phyloP scores from a whole-genome alignment of 1,139 yeast species.

The Debaryomyces nepalensis region DNA sequence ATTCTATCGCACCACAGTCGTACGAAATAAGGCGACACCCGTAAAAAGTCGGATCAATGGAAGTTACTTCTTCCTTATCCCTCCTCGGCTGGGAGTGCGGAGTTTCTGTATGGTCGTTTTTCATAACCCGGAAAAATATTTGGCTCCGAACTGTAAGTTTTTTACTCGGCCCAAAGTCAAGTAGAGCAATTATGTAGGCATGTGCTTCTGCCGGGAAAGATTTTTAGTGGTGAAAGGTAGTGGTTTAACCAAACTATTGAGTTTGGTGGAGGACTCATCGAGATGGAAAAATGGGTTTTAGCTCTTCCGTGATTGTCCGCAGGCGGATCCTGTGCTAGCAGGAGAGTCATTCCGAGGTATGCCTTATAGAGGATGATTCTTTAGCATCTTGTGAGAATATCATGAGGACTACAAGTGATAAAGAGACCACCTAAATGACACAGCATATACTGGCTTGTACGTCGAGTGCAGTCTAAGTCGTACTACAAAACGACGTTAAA shows the following conservation, averaged over 20 bases:
- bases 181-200: no score
- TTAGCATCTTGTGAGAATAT: background rate
- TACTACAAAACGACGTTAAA: background rate
- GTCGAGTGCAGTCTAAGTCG: background rate
- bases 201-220: no score
- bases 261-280: background rate
- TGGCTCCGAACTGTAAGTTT: background rate
- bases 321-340: constrained; percentile 5
- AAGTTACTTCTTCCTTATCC: background rate
- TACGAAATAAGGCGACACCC: constrained; percentile 6
- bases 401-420: background rate
- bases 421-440: background rate
- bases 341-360: constrained; percentile 12
- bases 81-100: constrained; percentile 7
- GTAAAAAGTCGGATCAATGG: constrained; percentile 2
- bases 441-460: no score
- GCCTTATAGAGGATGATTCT: constrained; percentile 7
- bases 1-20: constrained; percentile 2
- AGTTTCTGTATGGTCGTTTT: background rate
- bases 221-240: background rate
- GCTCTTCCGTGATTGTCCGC: constrained; percentile 10
- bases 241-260: background rate
- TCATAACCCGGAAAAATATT: constrained; percentile 4
- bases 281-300: background rate
- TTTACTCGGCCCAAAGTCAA: constrained; percentile 3